A percentile compares a stretch with the other conserved stretches of the same genome.
Evolutionary conservation across 129 eudicot species (phyloP).

Genomic region (Pseudognaphalium luteoalbum): DNA sequence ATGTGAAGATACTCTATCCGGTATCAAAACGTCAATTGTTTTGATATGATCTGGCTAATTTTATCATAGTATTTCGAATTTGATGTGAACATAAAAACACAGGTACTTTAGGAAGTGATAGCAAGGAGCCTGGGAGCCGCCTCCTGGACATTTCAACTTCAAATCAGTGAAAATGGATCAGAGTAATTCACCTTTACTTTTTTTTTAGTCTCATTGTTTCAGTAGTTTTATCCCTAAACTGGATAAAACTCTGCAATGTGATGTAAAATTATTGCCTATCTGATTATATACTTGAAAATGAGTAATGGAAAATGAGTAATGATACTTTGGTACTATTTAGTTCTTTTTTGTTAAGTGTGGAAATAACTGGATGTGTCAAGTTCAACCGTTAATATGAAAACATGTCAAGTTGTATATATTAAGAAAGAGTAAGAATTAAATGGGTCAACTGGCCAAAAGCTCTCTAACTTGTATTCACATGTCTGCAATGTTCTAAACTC

Average conservation of each 20-base stretch:
- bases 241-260: background rate
- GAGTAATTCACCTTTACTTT: constrained; percentile 29
- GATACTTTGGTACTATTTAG: too few relatives aligned
- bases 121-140: constrained; percentile 10
- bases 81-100: constrained; percentile 5
- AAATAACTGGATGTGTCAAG: too few relatives aligned
- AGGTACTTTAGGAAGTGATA: background rate
- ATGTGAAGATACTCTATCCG: background rate
- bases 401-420: too few relatives aligned
- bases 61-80: background rate
- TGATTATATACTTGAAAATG: too few relatives aligned
- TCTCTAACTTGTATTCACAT: too few relatives aligned
- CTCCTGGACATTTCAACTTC: constrained; percentile 26
- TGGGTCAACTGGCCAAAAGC: too few relatives aligned
- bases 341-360: too few relatives aligned
- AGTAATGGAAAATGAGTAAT: too few relatives aligned
- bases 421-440: too few relatives aligned
- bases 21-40: background rate
- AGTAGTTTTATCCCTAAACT: constrained; percentile 21
- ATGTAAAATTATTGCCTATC: constrained; percentile 1
- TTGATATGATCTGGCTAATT: constrained; percentile 7
- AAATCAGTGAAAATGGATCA: constrained; percentile 37
- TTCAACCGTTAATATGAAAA: too few relatives aligned
- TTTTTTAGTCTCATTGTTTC: background rate
- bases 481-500: too few relatives aligned